Base-by-base conservation (phyloP, 2,329 filamentous ascomycete genomes). In the Aspergillus arachidicola region DNA sequence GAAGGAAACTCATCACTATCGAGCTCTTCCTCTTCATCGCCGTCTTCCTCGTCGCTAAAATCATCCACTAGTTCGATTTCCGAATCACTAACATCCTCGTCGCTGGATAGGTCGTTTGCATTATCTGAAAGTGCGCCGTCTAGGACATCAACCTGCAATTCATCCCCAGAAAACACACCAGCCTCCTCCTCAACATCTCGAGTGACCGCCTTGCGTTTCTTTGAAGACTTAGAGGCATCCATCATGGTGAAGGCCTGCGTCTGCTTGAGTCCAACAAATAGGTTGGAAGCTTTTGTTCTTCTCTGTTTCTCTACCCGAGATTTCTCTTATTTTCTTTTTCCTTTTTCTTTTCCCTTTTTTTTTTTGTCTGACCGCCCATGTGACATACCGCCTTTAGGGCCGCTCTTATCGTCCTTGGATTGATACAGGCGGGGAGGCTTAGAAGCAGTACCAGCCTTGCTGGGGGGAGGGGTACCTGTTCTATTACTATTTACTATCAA, bases 191-290 rank as follows among this genome's bases (percentile, higher is more conserved):
- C 79, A 21, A 82, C 78, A 69, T 87, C 86, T 36, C 82, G 81
- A 28, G 82, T 84, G 23, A 86, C 82, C 64, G 86, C 85, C 78
- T 91, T 91, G 68, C 89, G 86, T 82, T 91, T 91, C 75, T 86
- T 83, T 36, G 79, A 82, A 53, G 76, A 71, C 62, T 80, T 77
- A 67, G 70, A 69, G 60, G 70, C 66, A 64, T 73, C 71, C 78
- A 80, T 80, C 62, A 62, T 69, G 66, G 64, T 34, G 60, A 19
- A 59, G 21, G 21, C 16, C 55, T 54, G 60, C 48, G 60, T 57
- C 51, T 16, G 51, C 21, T 36, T 26, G 6, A 23, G 34, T 21
- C 30, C 23, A 55, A 30, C 11, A 23, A 23, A 55, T 16, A n/a
- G 12, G 32, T 19, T 38, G 51, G 36, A 23, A 58, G 64, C 59